These are phyloP conservation scores for Microcyclospora tardicrescens DNA, from an alignment of 2,329 filamentous ascomycete genomes.

Conservation along the genomic window DNA sequence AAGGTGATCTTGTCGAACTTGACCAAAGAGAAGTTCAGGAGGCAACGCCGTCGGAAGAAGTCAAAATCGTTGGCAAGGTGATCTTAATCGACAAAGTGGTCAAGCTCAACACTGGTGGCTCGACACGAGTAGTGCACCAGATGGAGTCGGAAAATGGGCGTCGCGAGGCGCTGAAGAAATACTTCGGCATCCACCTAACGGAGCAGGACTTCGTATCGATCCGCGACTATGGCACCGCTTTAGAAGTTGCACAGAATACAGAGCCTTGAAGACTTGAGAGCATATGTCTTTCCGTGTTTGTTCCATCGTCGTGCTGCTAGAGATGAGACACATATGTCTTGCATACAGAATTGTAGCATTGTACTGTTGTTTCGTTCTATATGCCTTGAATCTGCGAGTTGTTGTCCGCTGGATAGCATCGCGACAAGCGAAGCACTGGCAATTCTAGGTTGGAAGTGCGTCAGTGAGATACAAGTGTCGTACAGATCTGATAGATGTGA, in stretches of 20 bases:
- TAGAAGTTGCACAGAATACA: not conserved
- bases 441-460: too few species aligned
- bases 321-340: too few species aligned
- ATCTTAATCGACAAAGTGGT: conserved; percentile 30
- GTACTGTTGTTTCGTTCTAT: too few species aligned
- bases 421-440: too few species aligned
- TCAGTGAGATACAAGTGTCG: too few species aligned
- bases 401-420: too few species aligned
- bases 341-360: too few species aligned
- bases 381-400: too few species aligned
- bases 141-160: conserved; percentile 31
- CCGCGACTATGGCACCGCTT: conserved; percentile 11
- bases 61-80: conserved; percentile 22
- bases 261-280: too few species aligned
- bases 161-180: conserved; percentile 28
- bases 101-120: conserved; percentile 34
- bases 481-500: too few species aligned
- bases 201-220: conserved; percentile 27
- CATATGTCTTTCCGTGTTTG: too few species aligned
- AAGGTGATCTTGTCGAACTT: not conserved
- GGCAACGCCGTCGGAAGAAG: conserved; percentile 4
- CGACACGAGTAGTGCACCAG: conserved; percentile 28
- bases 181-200: conserved; percentile 32
- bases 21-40: not conserved
- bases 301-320: too few species aligned